Conservation (phyloP, 176 grass and related monocot species). For the Alloteropsis semialata region DNA sequence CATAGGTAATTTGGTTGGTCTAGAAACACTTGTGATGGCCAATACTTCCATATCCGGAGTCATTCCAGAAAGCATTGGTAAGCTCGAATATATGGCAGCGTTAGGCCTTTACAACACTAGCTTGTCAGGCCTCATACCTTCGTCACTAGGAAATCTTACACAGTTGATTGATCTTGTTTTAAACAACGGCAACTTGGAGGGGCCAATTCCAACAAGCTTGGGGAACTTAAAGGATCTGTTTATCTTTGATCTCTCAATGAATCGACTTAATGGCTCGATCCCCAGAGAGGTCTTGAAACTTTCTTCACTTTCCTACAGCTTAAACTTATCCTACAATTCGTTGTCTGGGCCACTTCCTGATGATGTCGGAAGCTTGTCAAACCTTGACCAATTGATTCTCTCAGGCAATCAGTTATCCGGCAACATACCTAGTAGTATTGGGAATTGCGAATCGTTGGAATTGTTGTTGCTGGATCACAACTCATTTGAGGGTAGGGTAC, state of each 20-base stretch:
- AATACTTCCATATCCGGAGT: neutral
- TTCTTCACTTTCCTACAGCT: neutral
- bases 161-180: neutral
- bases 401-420: constrained; percentile 20
- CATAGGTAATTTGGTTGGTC: constrained; percentile 17
- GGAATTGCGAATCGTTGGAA: neutral
- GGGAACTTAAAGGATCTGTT: neutral
- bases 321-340: neutral
- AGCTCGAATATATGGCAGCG: neutral
- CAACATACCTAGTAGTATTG: constrained; percentile 18
- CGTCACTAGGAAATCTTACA: constrained; percentile 15
- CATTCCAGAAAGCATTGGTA: constrained; percentile 11
- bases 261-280: neutral
- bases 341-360: neutral
- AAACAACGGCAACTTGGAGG: neutral
- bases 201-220: neutral
- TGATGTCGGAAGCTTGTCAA: neutral
- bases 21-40: fast-evolving
- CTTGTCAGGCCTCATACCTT: constrained; percentile 23
- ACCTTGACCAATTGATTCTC: neutral
- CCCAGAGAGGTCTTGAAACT: neutral
- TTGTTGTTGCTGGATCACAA: constrained; percentile 13
- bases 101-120: neutral
- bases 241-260: neutral
- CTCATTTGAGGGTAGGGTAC: constrained; percentile 4